A percentile compares a stretch with the other conserved stretches of the same genome.
phyloP scores from a whole-genome alignment of 2,329 filamentous ascomycete species.

The Xylariomycetidae sp. region DNA sequence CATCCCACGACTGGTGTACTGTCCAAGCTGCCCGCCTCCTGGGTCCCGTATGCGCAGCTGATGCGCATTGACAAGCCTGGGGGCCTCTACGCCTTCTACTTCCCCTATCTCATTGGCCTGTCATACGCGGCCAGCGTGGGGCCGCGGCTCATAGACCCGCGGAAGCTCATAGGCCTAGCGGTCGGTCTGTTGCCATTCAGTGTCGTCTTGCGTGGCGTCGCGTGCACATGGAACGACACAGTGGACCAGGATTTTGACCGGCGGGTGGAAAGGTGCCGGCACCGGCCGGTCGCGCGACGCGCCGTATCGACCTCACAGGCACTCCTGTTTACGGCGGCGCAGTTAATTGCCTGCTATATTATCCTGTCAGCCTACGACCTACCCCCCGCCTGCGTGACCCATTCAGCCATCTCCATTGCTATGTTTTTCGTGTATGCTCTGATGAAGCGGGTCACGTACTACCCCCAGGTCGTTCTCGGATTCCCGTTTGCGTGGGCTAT shows the following conservation, averaged over 20 bases:
- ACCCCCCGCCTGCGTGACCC: constrained; percentile 3
- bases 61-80: constrained; percentile 46
- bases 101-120: constrained; percentile 39
- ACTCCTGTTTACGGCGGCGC: constrained; percentile 37
- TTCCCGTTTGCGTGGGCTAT: constrained; percentile 46
- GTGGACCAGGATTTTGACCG: constrained; percentile 51
- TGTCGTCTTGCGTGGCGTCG: constrained; percentile 44
- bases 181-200: constrained; percentile 22
- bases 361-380: constrained; percentile 30
- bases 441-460: constrained; percentile 47
- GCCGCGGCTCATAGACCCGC: too few species aligned
- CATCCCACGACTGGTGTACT: neutral
- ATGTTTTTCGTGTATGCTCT: constrained; percentile 42
- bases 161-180: constrained; percentile 3
- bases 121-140: constrained; percentile 41
- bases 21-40: constrained; percentile 35
- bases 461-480: constrained; percentile 46
- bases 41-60: constrained; percentile 50
- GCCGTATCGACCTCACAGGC: constrained; percentile 31
- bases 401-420: constrained; percentile 33
- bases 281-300: constrained; percentile 45
- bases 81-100: constrained; percentile 48
- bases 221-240: constrained; percentile 53
- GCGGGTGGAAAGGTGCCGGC: constrained; percentile 43
- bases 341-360: constrained; percentile 25